phyloP scores from a whole-genome alignment of 495 filamentous ascomycete species.

The Neurospora tetraspora region DNA sequence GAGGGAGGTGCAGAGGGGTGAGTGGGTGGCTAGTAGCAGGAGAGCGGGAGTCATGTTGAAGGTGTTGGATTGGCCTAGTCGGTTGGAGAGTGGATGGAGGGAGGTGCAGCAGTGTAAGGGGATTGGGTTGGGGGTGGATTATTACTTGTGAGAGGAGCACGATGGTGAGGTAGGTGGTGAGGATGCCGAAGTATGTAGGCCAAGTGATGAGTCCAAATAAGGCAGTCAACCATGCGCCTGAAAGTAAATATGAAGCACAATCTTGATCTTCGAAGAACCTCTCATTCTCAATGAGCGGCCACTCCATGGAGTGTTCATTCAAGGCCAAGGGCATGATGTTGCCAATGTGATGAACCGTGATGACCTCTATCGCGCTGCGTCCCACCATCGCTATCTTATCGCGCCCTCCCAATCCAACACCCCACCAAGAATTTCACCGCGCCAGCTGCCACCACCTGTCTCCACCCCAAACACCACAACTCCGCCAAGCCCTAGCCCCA shows the following conservation, averaged over 20 bases:
- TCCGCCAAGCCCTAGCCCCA: background rate
- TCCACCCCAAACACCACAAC: background rate
- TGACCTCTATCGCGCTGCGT: background rate
- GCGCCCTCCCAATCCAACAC: background rate
- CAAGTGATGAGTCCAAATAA: background rate
- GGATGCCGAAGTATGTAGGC: background rate
- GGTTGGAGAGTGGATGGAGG: constrained; percentile 13
- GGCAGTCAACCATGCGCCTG: background rate
- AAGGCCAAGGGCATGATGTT: background rate
- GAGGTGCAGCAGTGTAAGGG: constrained; percentile 26
- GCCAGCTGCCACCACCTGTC: background rate
- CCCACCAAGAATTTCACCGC: background rate
- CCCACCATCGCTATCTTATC: background rate
- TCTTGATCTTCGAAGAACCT: background rate
- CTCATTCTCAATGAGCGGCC: background rate
- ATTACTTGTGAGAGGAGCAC: constrained; percentile 12
- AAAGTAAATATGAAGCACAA: background rate
- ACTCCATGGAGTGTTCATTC: background rate
- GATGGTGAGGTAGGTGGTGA: background rate
- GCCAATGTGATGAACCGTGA: background rate
- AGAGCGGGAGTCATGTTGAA: constrained; percentile 14
- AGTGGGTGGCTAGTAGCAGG: constrained; percentile 21
- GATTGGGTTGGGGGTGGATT: constrained; percentile 21
- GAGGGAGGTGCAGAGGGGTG: constrained; percentile 3
- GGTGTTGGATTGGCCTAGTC: constrained; percentile 26